Evolutionary conservation across 768 basidiomycete species (phyloP).

Genomic region (Hemileccinum rubropunctum): DNA sequence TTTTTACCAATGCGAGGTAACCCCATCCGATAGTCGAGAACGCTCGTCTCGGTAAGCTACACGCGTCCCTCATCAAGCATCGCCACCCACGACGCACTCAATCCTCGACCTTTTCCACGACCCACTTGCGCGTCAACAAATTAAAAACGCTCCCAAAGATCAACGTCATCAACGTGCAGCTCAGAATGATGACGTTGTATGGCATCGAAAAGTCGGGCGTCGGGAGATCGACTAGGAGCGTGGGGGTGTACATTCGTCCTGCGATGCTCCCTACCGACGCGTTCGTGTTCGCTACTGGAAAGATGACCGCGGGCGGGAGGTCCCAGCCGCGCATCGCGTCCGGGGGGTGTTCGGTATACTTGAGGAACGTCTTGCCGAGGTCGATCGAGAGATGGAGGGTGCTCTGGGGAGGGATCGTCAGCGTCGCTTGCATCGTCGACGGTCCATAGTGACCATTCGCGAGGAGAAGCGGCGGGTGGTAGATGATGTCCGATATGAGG

Average conservation of each 20-base stretch:
- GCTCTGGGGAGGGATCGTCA: conserved; percentile 68
- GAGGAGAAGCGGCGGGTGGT: conserved; percentile 40
- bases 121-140: conserved; percentile 75
- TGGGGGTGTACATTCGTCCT: conserved; percentile 68
- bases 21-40: no score
- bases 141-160: conserved; percentile 95
- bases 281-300: conserved; percentile 15
- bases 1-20: no score
- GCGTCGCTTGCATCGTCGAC: conserved; percentile 67
- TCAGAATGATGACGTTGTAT: conserved; percentile 98
- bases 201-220: conserved; percentile 99
- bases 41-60: no score
- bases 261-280: conserved; percentile 13
- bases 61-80: no score
- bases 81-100: neutral
- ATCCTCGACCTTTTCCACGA: conserved; percentile 42
- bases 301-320: conserved; percentile 79
- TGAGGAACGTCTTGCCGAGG: conserved; percentile 79
- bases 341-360: conserved; percentile 94
- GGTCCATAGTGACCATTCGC: conserved; percentile 33
- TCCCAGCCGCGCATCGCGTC: conserved; percentile 97
- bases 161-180: conserved; percentile 84
- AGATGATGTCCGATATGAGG: conserved; percentile 62
- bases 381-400: conserved; percentile 67
- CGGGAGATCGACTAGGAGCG: conserved; percentile 89